These are phyloP conservation scores for Epichloe hybrida DNA, from an alignment of 2,329 filamentous ascomycete genomes.

Conservation along the genomic window DNA sequence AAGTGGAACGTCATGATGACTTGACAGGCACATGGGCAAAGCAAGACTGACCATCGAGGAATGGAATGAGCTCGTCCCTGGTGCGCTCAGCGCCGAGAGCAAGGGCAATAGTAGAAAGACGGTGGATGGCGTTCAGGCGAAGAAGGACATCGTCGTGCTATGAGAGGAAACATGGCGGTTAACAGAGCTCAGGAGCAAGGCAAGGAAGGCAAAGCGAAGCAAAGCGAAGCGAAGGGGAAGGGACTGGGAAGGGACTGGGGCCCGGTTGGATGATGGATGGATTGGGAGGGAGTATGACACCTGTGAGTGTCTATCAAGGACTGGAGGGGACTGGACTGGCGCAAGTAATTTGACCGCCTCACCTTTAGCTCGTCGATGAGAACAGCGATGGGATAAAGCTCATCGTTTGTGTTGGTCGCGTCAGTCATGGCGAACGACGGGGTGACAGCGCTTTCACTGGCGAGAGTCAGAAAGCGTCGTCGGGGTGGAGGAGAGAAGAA, in stretches of 20 bases:
- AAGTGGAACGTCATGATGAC: conserved; percentile 6
- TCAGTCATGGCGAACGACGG: conserved; percentile 62
- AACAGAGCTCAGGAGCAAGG: conserved; percentile 10
- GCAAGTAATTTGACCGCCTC: conserved; percentile 19
- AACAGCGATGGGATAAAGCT: conserved; percentile 98
- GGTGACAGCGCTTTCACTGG: conserved; percentile 19
- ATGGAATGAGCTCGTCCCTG: conserved; percentile 95
- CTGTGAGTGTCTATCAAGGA: background rate
- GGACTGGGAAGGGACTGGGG: conserved; percentile 5
- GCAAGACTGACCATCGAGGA: conserved; percentile 74
- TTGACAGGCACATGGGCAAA: conserved; percentile 1
- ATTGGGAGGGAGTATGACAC: background rate
- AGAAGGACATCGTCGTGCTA: conserved; percentile 98
- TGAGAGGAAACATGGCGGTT: conserved; percentile 10
- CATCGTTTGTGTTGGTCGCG: conserved; percentile 81
- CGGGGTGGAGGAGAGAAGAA: conserved; percentile 3
- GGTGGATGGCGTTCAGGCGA: conserved; percentile 95
- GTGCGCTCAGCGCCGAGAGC: conserved; percentile 92
- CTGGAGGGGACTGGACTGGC: background rate
- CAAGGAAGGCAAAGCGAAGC: background rate
- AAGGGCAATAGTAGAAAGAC: conserved; percentile 93
- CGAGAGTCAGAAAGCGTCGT: conserved; percentile 4
- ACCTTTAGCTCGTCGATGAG: conserved; percentile 99
- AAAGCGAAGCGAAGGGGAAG: conserved; percentile 1
- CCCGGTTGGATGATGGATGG: conserved; percentile 6